Base-by-base conservation (phyloP, 1,284 basidiomycete species). In the Boletus semigastroideus region DNA sequence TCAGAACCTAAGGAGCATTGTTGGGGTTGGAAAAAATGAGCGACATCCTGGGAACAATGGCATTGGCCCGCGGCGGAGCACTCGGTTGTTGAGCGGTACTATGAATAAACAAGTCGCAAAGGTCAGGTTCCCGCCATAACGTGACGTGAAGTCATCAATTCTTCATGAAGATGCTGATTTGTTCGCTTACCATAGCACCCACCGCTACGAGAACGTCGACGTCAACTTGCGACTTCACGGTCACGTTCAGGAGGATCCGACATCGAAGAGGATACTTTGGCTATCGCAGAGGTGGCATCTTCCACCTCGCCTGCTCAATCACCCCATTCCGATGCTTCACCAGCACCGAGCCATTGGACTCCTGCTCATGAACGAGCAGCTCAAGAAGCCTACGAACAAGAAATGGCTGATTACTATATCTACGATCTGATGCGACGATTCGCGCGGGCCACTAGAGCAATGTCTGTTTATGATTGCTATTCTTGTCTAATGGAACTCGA, bases 401-500 rank as follows among this genome's bases (percentile, higher is more conserved):
- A 86, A 40, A 71, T 84, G 48, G 92, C 92, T 20, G 92, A 95
- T 54, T 79, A 87, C 61, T 88, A 90, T 72, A 77, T 96, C 51
- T 87, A 93, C 62, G 83, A 88, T 60, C 75, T 96, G 27, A 82
- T 92, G 71, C 80, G 90, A 52, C 79, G 78, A 49, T 95, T 94
- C 67, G 95, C 87, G 3, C 79, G 78, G 49, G 92, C 93, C 5
- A 80, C 84, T 20, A 78, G 84, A 54, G 81, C 84, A 31, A 72
- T 94, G 60, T 82, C 87, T 30, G 69, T 82, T 62, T 97, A 90
- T 70, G 84, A 92, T 60, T 90, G 86, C 59, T 75, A 80, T 57
- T 77, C 77, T 59, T 93, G 88, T 62, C 69, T 96, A 36, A 78
- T 78, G 38, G 86, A 90, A 64, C 73, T 97, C 42, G 87, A 90